Conservation (phyloP, 148 eudicot genomes). For the Drosera capensis region DNA sequence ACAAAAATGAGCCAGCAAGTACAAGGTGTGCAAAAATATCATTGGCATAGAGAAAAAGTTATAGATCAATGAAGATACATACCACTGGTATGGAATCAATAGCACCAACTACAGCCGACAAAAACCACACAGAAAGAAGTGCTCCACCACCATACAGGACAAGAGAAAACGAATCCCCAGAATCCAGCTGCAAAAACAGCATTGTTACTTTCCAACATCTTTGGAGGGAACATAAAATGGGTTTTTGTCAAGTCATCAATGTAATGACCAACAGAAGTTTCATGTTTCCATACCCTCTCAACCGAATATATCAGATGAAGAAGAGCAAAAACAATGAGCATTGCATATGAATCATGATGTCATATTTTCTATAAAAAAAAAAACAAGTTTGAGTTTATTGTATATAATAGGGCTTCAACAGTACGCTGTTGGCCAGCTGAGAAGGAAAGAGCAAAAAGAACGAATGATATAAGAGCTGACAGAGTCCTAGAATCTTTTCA, state of each 20-base stretch:
- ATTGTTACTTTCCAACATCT: no score
- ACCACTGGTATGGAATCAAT: constrained; percentile 87
- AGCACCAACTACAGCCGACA: constrained; percentile 54
- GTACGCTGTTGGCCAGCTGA: no score
- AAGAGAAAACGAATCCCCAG: constrained; percentile 31
- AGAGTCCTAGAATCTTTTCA: neutral
- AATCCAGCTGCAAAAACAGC: constrained; percentile 39
- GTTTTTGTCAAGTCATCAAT: neutral
- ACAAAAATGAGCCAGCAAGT: neutral
- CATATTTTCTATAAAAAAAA: neutral
- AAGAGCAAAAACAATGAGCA: neutral
- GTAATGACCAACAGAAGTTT: neutral
- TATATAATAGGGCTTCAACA: no score
- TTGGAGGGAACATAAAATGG: no score
- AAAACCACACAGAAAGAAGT: constrained; percentile 41
- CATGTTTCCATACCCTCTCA: neutral
- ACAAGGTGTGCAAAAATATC: neutral
- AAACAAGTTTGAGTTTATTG: no score
- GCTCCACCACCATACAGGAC: constrained; percentile 47
- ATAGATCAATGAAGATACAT: neutral
- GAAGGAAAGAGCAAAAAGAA: no score
- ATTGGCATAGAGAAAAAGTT: neutral
- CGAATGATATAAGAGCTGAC: no score
- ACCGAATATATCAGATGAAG: neutral
- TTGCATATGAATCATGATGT: neutral